phyloP scores from a whole-genome alignment of 2,329 filamentous ascomycete genomes.

The Leptographium wingfieldii region DNA sequence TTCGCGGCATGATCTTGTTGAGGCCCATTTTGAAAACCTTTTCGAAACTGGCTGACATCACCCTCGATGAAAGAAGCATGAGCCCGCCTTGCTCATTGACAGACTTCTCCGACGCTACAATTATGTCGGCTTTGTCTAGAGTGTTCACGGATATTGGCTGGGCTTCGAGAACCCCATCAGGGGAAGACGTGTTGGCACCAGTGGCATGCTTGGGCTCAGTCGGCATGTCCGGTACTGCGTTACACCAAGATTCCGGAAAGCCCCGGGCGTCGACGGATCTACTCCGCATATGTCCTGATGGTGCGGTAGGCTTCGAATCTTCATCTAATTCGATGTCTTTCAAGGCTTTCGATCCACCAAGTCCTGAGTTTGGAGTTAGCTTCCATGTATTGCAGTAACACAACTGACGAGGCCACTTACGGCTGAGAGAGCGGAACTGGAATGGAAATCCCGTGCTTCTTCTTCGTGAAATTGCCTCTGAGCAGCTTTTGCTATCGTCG shows the following conservation, averaged over 20 bases:
- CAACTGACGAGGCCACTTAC: not conserved
- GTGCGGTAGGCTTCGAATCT: not conserved
- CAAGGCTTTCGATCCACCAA: not conserved
- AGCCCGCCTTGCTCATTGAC: not conserved
- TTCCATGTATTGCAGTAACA: not conserved
- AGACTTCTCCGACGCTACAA: not conserved
- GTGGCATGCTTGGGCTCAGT: not conserved
- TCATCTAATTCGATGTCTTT: not conserved
- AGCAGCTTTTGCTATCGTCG: not conserved
- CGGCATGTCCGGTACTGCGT: not conserved
- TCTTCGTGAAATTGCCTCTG: not conserved
- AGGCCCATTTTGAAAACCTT: slow-evolving; percentile 6
- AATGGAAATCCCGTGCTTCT: not conserved
- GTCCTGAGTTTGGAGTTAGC: not conserved
- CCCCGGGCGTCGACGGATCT: not conserved
- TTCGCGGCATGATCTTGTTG: slow-evolving; percentile 5
- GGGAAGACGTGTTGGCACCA: not conserved
- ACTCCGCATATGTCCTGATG: not conserved
- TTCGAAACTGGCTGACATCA: slow-evolving; percentile 1
- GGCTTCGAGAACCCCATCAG: not conserved
- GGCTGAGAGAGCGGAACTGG: not conserved
- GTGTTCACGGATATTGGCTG: not conserved
- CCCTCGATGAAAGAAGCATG: not conserved
- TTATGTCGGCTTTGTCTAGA: not conserved
- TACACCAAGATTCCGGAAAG: not conserved